Base-by-base conservation (phyloP, 2,329 filamentous ascomycete species). In the Trichoderma gracile region DNA sequence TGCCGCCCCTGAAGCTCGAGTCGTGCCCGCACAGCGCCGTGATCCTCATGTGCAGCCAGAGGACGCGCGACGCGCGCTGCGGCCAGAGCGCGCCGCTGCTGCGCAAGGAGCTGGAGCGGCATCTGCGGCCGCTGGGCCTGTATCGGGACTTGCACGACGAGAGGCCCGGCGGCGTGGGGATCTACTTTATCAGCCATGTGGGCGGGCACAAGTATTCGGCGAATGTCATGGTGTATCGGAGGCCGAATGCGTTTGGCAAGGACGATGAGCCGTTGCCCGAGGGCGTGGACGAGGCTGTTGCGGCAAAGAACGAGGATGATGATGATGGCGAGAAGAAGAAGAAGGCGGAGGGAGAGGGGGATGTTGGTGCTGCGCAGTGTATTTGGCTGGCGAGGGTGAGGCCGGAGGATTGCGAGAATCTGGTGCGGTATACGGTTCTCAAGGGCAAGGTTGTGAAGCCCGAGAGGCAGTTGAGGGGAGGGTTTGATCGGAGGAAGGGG, bases 121-220 rank as follows among this genome's bases (percentile, higher is more conserved):
- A 97, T 74, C 83, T 98, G 42, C 88, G 93, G 0, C 90, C 91
- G 1, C 81, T 96, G 14, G 93, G 93, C 0, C 79, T 99, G 21
- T 93, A 90, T 76, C 88, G 95, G 33, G 94, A 98, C 74, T 79
- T 95, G 53, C 87, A 96, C 73, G 95, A 99, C 75, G 88, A 93
- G 75, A 81, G 95, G 65, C 92, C 93, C 0, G 94, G 94, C 12
- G 95, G 95, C 14, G 94, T 97, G 6, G 94, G 92, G 0, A 91
- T 99, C 68, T 97, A 97, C 79, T 98, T 97, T 74, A 96, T 98
- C 73, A 94, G 88, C 69, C 95, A 99, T 73, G 93, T 97, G 3
- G 95, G 95, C 30, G 95, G 95, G 0, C 95, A 99, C 81, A 97
- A 97, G 80, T 98, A 96, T 78, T 88, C 89, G 53, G 95, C 95